Conservation (phyloP, 352 stramenopile genomes). For the Phytophthora hybrid region DNA sequence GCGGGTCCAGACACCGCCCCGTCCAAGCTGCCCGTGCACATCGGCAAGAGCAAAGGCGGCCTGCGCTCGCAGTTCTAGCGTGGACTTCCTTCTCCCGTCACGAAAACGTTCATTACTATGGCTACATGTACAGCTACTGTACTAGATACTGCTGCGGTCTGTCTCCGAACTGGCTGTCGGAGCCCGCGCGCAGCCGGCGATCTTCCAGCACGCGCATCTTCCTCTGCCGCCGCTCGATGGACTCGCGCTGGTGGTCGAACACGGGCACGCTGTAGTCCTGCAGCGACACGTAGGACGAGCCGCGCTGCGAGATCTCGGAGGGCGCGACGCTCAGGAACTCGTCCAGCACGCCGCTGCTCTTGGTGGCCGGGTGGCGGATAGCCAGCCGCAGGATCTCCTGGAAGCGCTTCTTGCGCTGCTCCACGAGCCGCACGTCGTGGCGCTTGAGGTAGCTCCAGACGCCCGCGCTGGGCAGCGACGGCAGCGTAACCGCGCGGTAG, state of each 20-base stretch:
- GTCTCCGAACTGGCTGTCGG: conserved; percentile 45
- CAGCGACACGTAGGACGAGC: conserved; percentile 86
- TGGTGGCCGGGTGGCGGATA: conserved; percentile 79
- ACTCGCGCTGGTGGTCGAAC: conserved; percentile 78
- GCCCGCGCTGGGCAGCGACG: conserved; percentile 70
- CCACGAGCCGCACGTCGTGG: conserved; percentile 79
- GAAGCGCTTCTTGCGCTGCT: conserved; percentile 84
- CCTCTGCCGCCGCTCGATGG: conserved; percentile 76
- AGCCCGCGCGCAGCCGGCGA: conserved; percentile 55
- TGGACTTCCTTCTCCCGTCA: conserved; percentile 30
- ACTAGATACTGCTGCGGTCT: conserved; percentile 28
- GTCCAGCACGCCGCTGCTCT: conserved; percentile 67
- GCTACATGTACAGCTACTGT: conserved; percentile 33
- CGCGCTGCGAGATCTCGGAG: conserved; percentile 75
- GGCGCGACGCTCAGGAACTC: conserved; percentile 80
- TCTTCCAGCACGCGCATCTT: conserved; percentile 78
- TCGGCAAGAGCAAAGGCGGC: conserved; percentile 85
- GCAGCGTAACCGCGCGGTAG: conserved; percentile 61
- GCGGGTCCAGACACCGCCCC: conserved; percentile 32
- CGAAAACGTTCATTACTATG: conserved; percentile 53
- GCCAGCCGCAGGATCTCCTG: conserved; percentile 85
- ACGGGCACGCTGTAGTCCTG: conserved; percentile 82
- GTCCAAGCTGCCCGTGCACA: conserved; percentile 73
- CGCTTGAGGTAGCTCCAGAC: conserved; percentile 88
- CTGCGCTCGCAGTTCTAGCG: conserved; percentile 80